phyloP scores from a whole-genome alignment of 2,329 filamentous ascomycete species.

The Nemania serpens region DNA sequence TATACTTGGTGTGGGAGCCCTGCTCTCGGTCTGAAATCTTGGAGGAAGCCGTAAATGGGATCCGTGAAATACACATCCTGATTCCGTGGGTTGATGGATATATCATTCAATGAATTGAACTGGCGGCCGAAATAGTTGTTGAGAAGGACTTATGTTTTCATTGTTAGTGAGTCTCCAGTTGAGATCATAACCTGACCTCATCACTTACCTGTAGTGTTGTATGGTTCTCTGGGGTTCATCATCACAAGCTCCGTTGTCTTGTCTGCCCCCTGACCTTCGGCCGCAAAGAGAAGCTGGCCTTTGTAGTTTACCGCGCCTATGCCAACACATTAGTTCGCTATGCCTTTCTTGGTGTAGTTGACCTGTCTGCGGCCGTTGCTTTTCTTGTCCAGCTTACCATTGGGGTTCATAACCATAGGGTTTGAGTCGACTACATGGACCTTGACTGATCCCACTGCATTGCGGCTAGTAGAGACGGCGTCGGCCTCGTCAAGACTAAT shows the following conservation, averaged over 20 bases:
- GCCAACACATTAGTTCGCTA: neutral
- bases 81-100: conserved; percentile 56
- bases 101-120: conserved; percentile 66
- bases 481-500: conserved; percentile 52
- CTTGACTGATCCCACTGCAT: conserved; percentile 47
- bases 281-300: conserved; percentile 54
- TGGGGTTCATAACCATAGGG: conserved; percentile 55
- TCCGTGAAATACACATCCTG: conserved; percentile 70
- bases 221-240: conserved; percentile 52
- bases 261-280: conserved; percentile 55
- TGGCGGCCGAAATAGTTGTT: conserved; percentile 64
- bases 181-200: neutral
- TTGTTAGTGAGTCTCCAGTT: conserved; percentile 11
- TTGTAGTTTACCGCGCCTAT: conserved; percentile 56
- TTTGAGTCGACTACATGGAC: conserved; percentile 48
- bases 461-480: conserved; percentile 44
- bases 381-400: conserved; percentile 44
- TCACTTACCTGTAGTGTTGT: conserved; percentile 53
- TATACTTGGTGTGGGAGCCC: conserved; percentile 64
- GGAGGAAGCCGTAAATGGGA: conserved; percentile 60
- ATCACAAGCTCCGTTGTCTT: conserved; percentile 47
- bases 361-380: neutral
- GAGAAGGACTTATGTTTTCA: conserved; percentile 48
- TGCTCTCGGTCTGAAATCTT: conserved; percentile 60
- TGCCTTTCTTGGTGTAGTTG: neutral